Evolutionary conservation across 1,284 basidiomycete species (phyloP).

Genomic region (Cutaneotrichosporon spelunceum): DNA sequence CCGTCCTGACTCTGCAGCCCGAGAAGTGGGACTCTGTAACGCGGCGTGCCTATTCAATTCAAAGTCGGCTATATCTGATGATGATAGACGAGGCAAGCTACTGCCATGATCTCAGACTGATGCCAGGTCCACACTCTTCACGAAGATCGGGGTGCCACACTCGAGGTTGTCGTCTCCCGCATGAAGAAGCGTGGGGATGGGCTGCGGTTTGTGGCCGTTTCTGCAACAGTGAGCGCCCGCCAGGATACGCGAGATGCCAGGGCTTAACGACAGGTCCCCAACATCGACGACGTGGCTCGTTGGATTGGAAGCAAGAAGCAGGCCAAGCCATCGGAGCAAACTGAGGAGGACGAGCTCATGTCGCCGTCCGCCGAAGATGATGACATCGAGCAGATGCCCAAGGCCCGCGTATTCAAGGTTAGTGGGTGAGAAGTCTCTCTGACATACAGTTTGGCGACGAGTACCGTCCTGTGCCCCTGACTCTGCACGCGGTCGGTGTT

Average conservation of each 20-base stretch:
- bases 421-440: slow-evolving; percentile 8
- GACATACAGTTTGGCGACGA: slow-evolving; percentile 77
- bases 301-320: slow-evolving; percentile 65
- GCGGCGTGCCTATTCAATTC: slow-evolving; percentile 54
- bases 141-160: slow-evolving; percentile 79
- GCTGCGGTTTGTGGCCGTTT: slow-evolving; percentile 81
- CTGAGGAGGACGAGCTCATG: neutral
- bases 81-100: slow-evolving; percentile 80
- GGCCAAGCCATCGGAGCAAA: neutral
- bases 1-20: slow-evolving; percentile 56
- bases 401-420: slow-evolving; percentile 72
- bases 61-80: slow-evolving; percentile 56
- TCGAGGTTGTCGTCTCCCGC: slow-evolving; percentile 90
- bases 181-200: slow-evolving; percentile 63
- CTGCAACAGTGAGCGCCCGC: slow-evolving; percentile 71
- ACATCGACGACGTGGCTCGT: slow-evolving; percentile 79
- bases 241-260: no score
- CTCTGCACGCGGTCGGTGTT: slow-evolving; percentile 60
- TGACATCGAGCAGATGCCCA: slow-evolving; percentile 41
- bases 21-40: slow-evolving; percentile 95
- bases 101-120: slow-evolving; percentile 4
- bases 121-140: slow-evolving; percentile 83
- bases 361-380: neutral
- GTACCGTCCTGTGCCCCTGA: slow-evolving; percentile 78
- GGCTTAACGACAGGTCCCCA: slow-evolving; percentile 57